Percentiles rank a stretch among this genome's conserved stretches.
phyloP scores from a whole-genome alignment of 2,329 filamentous ascomycete genomes.

The Aspergillus ochraceus region DNA sequence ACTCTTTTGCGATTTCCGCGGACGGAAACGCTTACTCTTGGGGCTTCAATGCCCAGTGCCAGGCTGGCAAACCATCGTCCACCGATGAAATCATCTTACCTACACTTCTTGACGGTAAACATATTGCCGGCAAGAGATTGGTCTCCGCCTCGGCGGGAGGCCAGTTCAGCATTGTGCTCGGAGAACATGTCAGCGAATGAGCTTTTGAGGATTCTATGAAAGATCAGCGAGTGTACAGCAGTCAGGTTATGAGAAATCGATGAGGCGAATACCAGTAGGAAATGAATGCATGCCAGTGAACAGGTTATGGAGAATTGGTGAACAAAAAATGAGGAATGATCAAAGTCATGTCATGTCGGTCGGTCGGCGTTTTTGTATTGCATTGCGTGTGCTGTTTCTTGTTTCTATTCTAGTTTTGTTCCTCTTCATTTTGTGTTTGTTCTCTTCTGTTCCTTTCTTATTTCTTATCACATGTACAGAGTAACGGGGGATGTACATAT shows the following conservation, averaged over 20 bases:
- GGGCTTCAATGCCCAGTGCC: constrained; percentile 79
- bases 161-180: constrained; percentile 54
- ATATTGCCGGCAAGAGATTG: constrained; percentile 68
- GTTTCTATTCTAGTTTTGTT: no score
- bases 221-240: no score
- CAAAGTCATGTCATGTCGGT: no score
- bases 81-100: constrained; percentile 63
- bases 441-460: neutral
- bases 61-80: constrained; percentile 55
- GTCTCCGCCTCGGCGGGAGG: constrained; percentile 72
- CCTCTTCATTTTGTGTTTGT: neutral
- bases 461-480: no score
- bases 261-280: no score
- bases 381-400: neutral
- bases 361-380: no score
- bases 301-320: no score
- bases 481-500: no score
- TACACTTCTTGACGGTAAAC: constrained; percentile 69
- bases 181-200: constrained; percentile 1
- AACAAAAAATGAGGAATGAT: no score
- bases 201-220: no score
- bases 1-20: constrained; percentile 69
- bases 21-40: constrained; percentile 70
- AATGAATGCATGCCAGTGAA: no score
- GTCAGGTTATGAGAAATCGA: no score